Conservation (phyloP, 176 grass and related monocot genomes). For the Oryza longistaminata region DNA sequence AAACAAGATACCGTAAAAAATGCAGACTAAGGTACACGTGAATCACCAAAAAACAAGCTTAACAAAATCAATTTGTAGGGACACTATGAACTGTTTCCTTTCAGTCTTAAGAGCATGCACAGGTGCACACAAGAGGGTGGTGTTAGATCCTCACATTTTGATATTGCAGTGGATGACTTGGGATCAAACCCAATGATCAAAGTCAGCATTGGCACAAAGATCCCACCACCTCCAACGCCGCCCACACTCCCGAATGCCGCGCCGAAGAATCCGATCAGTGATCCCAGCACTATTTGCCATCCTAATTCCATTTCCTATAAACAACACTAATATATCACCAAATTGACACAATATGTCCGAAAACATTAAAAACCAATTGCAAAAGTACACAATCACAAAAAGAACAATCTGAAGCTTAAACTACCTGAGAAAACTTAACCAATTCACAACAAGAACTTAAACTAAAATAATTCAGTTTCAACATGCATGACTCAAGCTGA, state of each 20-base stretch:
- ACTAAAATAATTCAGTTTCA: conserved; percentile 2
- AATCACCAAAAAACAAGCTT: conserved; percentile 33
- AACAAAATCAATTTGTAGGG: not conserved
- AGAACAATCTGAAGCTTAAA: not conserved
- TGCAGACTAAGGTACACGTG: not conserved
- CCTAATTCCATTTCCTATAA: conserved; percentile 59
- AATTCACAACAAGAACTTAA: not conserved
- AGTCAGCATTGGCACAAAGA: conserved; percentile 83
- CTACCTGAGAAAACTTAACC: not conserved
- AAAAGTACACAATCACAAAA: not conserved
- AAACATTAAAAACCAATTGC: not conserved
- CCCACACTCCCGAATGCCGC: conserved; percentile 77
- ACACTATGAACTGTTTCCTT: conserved; percentile 33
- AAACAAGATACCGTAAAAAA: conserved; percentile 11
- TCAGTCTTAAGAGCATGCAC: conserved; percentile 37
- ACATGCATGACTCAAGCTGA: conserved; percentile 1
- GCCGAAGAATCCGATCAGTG: conserved; percentile 71
- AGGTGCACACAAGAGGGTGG: not conserved
- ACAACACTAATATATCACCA: not conserved
- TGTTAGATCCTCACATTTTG: conserved; percentile 62
- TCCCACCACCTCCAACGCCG: conserved; percentile 72
- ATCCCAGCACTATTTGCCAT: conserved; percentile 63
- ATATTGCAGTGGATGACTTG: conserved; percentile 75
- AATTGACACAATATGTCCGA: not conserved
- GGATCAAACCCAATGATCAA: conserved; percentile 80